Conservation (phyloP, 129 eudicot genomes). For the Helianthus tuberosus region DNA sequence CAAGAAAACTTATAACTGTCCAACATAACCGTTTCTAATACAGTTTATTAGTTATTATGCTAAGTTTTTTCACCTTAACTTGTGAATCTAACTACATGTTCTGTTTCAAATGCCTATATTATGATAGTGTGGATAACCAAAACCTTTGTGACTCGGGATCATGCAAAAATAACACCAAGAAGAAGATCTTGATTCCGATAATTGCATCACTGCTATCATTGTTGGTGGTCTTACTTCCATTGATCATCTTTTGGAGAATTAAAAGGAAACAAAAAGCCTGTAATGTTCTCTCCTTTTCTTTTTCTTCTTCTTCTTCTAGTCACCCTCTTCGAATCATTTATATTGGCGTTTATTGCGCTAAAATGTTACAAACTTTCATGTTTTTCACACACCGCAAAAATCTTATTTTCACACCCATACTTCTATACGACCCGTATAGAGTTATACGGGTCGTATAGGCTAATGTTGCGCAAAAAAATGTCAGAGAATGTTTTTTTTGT, state of each 20-base stretch:
- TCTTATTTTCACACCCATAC: too few species aligned
- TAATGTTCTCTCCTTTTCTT: constrained; percentile 15
- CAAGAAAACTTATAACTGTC: neutral
- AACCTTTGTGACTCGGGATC: constrained; percentile 32
- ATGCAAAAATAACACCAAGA: constrained; percentile 31
- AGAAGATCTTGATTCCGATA: constrained; percentile 24
- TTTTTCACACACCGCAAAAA: neutral
- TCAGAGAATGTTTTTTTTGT: too few species aligned
- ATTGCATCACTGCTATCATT: constrained; percentile 26
- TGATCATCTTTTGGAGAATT: constrained; percentile 32
- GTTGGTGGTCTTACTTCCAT: constrained; percentile 21
- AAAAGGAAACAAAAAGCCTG: constrained; percentile 28
- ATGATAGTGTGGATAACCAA: constrained; percentile 29
- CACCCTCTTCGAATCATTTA: neutral
- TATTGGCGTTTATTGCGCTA: neutral
- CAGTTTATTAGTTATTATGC: neutral
- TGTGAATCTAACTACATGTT: neutral
- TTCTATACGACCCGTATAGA: too few species aligned
- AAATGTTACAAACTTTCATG: neutral
- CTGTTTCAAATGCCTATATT: constrained; percentile 1
- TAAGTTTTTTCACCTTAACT: neutral
- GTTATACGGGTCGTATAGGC: too few species aligned
- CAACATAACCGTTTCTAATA: neutral
- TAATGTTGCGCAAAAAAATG: too few species aligned
- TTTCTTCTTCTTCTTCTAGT: too few species aligned